These are phyloP conservation scores for Metarhizium brunneum DNA, from an alignment of 2,329 filamentous ascomycete species.

Conservation along the genomic window DNA sequence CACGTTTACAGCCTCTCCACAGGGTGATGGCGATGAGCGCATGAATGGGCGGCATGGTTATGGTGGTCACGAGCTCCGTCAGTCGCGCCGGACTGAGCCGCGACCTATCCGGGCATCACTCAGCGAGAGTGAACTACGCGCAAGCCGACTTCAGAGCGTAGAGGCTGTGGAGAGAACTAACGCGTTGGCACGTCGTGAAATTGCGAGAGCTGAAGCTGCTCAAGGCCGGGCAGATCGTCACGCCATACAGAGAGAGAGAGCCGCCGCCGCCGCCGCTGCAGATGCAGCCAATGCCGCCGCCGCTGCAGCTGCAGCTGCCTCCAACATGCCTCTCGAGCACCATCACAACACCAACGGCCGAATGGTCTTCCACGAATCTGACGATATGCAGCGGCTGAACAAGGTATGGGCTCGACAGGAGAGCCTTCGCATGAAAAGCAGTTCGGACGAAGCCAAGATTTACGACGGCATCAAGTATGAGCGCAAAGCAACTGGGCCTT, in stretches of 20 bases:
- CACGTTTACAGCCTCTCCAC: slow-evolving; percentile 15
- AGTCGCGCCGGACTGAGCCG: slow-evolving; percentile 31
- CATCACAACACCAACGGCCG: slow-evolving; percentile 17
- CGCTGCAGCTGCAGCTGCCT: slow-evolving; percentile 15
- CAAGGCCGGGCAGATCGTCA: slow-evolving; percentile 43
- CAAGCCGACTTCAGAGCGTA: slow-evolving; percentile 15
- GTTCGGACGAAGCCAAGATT: slow-evolving; percentile 44
- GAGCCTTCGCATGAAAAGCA: slow-evolving; percentile 31
- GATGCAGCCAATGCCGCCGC: slow-evolving; percentile 19
- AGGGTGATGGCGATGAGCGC: slow-evolving; percentile 8
- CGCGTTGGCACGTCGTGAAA: slow-evolving; percentile 39
- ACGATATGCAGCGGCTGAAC: slow-evolving; percentile 42
- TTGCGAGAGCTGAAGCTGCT: slow-evolving; percentile 40
- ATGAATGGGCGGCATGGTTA: slow-evolving; percentile 12
- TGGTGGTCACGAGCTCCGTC: slow-evolving; percentile 31
- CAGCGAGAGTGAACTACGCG: slow-evolving; percentile 11
- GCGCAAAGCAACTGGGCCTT: slow-evolving; percentile 50
- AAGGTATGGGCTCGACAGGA: slow-evolving; percentile 48
- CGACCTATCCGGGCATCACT: slow-evolving; percentile 19
- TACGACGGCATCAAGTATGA: slow-evolving; percentile 54
- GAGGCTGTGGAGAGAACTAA: slow-evolving; percentile 37
- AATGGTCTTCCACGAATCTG: slow-evolving; percentile 34
- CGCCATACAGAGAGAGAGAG: slow-evolving; percentile 31
- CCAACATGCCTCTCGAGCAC: slow-evolving; percentile 10
- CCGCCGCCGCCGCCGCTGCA: slow-evolving; percentile 21